Conservation (phyloP, 2,329 filamentous ascomycete genomes). For the Ramularia endophylla region DNA sequence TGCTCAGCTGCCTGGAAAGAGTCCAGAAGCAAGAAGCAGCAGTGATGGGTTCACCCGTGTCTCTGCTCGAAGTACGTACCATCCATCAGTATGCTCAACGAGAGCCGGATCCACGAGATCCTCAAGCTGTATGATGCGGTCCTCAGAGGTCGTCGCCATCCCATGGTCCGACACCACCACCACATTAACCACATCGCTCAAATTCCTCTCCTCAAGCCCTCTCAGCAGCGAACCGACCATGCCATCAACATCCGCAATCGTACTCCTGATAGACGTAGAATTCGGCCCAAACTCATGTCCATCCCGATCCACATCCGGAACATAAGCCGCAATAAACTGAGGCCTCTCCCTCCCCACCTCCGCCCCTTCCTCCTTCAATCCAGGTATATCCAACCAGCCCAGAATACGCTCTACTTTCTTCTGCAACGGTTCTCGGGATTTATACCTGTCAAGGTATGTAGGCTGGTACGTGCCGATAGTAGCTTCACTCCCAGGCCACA, state of each 20-base stretch:
- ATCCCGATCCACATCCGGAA: conserved; percentile 82
- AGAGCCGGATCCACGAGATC: conserved; percentile 73
- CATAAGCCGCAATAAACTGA: conserved; percentile 89
- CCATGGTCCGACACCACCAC: conserved; percentile 97
- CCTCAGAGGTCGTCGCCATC: conserved; percentile 86
- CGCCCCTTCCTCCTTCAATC: conserved; percentile 51
- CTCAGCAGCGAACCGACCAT: conserved; percentile 74
- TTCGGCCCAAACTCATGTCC: conserved; percentile 90
- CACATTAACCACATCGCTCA: conserved; percentile 86
- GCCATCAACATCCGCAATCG: conserved; percentile 70
- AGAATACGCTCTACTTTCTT: conserved; percentile 76
- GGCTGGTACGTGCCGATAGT: conserved; percentile 70
- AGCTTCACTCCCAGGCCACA: conserved; percentile 98
- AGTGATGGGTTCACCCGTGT: no score
- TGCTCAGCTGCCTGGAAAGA: no score
- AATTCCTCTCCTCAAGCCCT: conserved; percentile 72
- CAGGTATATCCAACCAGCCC: conserved; percentile 77
- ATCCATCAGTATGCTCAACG: conserved; percentile 83
- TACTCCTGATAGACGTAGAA: conserved; percentile 78
- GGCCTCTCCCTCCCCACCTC: conserved; percentile 55
- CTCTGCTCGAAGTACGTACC: conserved; percentile 47
- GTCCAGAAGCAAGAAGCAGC: no score
- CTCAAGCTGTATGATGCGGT: conserved; percentile 80
- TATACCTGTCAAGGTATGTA: conserved; percentile 77
- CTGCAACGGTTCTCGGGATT: conserved; percentile 65